These are phyloP conservation scores for Aureobasidium pullulans DNA, from an alignment of 2,329 filamentous ascomycete species.

Conservation along the genomic window DNA sequence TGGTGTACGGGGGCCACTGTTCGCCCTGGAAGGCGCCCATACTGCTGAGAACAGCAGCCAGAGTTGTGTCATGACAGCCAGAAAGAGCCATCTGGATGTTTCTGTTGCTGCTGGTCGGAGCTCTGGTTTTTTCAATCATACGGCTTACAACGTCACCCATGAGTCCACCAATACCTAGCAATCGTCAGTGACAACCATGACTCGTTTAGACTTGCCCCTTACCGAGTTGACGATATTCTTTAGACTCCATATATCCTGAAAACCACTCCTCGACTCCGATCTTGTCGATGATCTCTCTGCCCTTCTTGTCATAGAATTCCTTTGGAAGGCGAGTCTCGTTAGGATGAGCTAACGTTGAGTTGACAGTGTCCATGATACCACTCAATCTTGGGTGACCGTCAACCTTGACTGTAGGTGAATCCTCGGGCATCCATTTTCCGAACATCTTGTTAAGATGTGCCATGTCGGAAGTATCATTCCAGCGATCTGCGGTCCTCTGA, in stretches of 20 bases:
- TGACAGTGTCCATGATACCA: conserved; percentile 91
- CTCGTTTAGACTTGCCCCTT: background rate
- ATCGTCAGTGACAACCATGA: conserved; percentile 39
- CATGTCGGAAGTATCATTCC: conserved; percentile 65
- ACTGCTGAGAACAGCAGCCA: conserved; percentile 69
- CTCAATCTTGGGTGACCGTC: conserved; percentile 74
- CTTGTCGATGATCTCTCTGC: conserved; percentile 59
- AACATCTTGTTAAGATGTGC: conserved; percentile 69
- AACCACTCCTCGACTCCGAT: conserved; percentile 92
- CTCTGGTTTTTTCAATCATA: conserved; percentile 38
- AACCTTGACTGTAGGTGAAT: conserved; percentile 61
- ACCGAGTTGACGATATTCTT: conserved; percentile 6
- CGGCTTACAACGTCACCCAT: conserved; percentile 69
- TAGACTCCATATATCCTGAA: conserved; percentile 15
- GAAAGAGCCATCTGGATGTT: conserved; percentile 67
- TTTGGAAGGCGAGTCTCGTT: conserved; percentile 68
- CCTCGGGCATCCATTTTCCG: conserved; percentile 77
- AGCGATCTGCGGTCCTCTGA: conserved; percentile 38
- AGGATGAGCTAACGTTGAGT: conserved; percentile 79
- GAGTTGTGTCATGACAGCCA: conserved; percentile 89
- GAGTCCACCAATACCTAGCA: conserved; percentile 75
- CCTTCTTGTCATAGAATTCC: conserved; percentile 79
- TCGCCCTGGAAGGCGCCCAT: conserved; percentile 66
- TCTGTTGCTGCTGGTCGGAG: conserved; percentile 36
- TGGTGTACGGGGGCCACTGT: conserved; percentile 88